Evolutionary conservation across 257 asterid genomes (phyloP).

Genomic region (Jacaranda mimosifolia): DNA sequence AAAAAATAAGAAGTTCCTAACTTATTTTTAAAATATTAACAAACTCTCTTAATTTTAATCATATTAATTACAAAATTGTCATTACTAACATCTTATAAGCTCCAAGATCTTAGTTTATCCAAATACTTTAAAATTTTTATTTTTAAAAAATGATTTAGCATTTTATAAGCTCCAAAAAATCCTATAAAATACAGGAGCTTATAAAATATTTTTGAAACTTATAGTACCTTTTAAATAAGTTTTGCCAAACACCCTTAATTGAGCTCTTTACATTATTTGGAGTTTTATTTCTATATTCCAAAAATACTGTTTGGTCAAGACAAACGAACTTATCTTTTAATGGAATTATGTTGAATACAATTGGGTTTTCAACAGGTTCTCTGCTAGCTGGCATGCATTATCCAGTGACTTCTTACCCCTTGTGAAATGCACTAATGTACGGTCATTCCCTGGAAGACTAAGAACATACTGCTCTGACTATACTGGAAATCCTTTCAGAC

Average conservation of each 20-base stretch:
- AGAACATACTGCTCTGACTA: not conserved
- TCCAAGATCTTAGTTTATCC: no score
- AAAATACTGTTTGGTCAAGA: constrained; percentile 27
- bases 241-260: not conserved
- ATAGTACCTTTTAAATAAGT: no score
- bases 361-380: not conserved
- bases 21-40: no score
- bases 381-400: not conserved
- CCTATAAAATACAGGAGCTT: no score
- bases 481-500: not conserved
- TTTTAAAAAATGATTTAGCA: no score
- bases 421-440: not conserved
- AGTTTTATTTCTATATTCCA: constrained; percentile 23
- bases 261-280: not conserved
- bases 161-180: no score
- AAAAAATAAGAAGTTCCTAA: no score
- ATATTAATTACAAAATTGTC: no score
- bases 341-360: constrained; percentile 36
- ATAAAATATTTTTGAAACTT: no score
- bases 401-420: constrained; percentile 2
- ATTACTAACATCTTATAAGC: no score
- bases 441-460: not conserved
- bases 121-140: no score
- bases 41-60: no score
- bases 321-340: constrained; percentile 41